Evolutionary conservation across 805 yeast genomes (phyloP), one percentile per base, ranked within the genome.

Genomic region (Kodamaea sagamina): DNA sequence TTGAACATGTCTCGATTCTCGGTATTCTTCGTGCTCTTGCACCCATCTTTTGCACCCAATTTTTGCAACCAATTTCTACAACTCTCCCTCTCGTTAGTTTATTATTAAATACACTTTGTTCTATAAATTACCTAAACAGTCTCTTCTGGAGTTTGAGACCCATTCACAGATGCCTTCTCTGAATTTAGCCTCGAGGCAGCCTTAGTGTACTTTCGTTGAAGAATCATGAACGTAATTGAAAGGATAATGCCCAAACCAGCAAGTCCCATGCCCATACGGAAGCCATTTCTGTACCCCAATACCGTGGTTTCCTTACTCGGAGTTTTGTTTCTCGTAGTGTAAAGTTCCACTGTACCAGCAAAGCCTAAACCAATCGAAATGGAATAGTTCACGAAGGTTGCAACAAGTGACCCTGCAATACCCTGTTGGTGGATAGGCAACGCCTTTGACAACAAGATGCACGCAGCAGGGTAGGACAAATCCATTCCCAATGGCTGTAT

Each of bases 341-440:
- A 66, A 16, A 43, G 43, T 46, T 64, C 68, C 1, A 62, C 71
- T 1, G 67, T 55, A 0, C 68, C 68, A 2, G 69, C 67, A 21
- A 65, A 43, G 1, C 70, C 70, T 36, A 66, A 54, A 2, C 70
- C 70, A 19, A 65, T 55, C 16, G 68, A 57, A 24, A 66, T 49
- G 26, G 55, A 49, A 36, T 51, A 53, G 46, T 53, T 53, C 26
- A 53, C 53, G 34, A 53, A 47, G 4, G 57, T 53, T 3, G 50
- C 41, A 12, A 53, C 57, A 27, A 53, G 42, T 19, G 50, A 44
- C 6, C 54, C 54, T 1, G 57, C 57, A 12, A 49, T 44, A 3
- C 57, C 57, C 32, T 53, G 57, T 40, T 49, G 51, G 17, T 40
- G 35, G 12, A 22, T 17, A 2, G 57, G 57, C 21, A 53, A 31